These are phyloP conservation scores for Fusarium robinianum DNA, from an alignment of 2,329 filamentous ascomycete genomes.

Conservation along the genomic window DNA sequence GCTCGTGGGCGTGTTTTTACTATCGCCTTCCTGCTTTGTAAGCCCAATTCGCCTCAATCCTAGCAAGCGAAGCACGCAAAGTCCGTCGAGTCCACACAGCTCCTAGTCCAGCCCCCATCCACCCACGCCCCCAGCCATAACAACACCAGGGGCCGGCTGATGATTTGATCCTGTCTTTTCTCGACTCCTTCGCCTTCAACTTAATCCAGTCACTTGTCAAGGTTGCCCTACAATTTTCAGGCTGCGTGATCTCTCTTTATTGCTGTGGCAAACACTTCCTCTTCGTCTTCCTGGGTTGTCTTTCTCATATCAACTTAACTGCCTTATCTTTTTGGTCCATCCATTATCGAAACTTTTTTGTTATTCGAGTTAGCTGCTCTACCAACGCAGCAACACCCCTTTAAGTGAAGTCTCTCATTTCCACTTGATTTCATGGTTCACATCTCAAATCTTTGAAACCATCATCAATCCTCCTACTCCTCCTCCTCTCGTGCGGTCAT, in stretches of 20 bases:
- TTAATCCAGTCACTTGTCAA: no score
- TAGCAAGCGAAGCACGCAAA: no score
- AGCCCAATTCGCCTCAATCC: slow-evolving; percentile 19
- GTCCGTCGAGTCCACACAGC: no score
- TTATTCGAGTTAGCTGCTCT: not conserved
- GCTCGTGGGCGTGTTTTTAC: slow-evolving; percentile 9
- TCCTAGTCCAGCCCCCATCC: slow-evolving; percentile 14
- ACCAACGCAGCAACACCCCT: not conserved
- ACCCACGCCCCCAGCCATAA: slow-evolving; percentile 15
- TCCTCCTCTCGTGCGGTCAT: slow-evolving; percentile 23
- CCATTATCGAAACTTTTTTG: no score
- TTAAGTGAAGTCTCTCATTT: not conserved
- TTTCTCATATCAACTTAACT: no score
- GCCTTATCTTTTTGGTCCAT: no score
- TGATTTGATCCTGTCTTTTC: slow-evolving; percentile 16
- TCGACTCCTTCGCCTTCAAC: no score
- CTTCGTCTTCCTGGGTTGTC: no score
- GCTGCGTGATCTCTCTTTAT: no score
- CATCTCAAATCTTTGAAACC: not conserved
- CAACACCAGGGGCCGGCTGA: slow-evolving; percentile 13
- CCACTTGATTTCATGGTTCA: not conserved
- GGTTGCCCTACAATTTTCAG: no score
- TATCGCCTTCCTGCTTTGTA: slow-evolving; percentile 25
- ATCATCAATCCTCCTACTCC: slow-evolving; percentile 5
- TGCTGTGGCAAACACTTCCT: no score